Percentiles rank a stretch among this genome's conserved stretches.
Conservation (phyloP, 1,284 basidiomycete species). For the Cronartium ribicola region DNA sequence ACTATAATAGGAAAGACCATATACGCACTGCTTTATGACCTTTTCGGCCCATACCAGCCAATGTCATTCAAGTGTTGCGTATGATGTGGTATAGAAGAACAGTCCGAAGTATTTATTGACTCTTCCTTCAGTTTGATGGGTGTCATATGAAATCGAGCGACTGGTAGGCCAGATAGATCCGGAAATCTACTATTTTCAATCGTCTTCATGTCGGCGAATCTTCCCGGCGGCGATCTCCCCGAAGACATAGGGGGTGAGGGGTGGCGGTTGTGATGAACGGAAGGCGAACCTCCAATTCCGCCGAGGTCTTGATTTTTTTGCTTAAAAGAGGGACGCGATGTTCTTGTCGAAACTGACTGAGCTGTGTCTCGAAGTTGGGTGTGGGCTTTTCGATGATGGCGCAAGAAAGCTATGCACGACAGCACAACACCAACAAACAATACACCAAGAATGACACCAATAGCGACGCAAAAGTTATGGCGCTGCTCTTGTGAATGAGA, state of each 20-base stretch:
- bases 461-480: no score
- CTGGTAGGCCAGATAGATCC: neutral
- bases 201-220: neutral
- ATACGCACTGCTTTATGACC: no score
- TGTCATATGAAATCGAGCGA: conserved; percentile 1
- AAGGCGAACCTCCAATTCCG: conserved; percentile 1
- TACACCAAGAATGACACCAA: no score
- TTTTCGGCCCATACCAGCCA: no score
- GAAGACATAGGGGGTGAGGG: neutral
- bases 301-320: neutral
- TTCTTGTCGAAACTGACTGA: neutral
- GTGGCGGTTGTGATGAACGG: neutral
- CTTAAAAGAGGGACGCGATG: neutral
- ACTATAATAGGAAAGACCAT: no score
- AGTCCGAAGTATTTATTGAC: no score
- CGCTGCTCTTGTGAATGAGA: neutral
- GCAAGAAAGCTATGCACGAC: no score
- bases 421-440: no score
- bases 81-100: no score
- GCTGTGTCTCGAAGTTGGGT: neutral
- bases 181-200: neutral
- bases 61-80: no score
- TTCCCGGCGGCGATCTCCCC: neutral
- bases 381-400: neutral
- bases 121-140: neutral